These are phyloP conservation scores for Trichosanthes truncata DNA, from an alignment of 306 rosid genomes.

Conservation along the genomic window DNA sequence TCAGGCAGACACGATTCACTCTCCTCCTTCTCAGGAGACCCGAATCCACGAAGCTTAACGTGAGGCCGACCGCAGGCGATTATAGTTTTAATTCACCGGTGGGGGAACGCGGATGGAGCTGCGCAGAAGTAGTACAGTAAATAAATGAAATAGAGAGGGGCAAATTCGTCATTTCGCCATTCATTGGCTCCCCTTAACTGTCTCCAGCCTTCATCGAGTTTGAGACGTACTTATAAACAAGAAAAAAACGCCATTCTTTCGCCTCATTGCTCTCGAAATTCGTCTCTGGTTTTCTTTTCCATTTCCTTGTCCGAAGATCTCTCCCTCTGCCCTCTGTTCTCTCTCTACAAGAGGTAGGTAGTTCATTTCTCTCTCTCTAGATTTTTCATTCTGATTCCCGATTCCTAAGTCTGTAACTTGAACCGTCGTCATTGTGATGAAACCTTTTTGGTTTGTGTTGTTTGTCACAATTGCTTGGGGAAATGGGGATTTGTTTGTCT, in stretches of 20 bases:
- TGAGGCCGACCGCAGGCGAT: neutral
- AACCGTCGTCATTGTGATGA: neutral
- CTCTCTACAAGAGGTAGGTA: neutral
- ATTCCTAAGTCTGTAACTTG: neutral
- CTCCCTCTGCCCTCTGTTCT: neutral
- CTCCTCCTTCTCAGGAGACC: neutral
- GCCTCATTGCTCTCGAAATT: neutral
- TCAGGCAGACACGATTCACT: too few relatives aligned
- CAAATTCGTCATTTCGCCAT: neutral
- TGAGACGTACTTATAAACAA: slow-evolving; percentile 1
- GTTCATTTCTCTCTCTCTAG: neutral
- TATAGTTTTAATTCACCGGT: neutral
- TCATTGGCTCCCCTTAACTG: slow-evolving; percentile 13
- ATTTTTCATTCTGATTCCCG: neutral
- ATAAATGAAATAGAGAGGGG: neutral
- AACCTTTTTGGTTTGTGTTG: neutral
- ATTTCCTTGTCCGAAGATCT: neutral
- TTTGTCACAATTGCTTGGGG: neutral
- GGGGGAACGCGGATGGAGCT: neutral
- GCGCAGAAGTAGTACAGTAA: neutral
- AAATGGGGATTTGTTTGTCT: neutral
- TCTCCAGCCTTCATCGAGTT: neutral
- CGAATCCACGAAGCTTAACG: neutral
- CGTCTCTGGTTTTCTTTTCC: neutral
- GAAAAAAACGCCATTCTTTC: neutral